Evolutionary conservation across 2,329 filamentous ascomycete species (phyloP).

Genomic region (Corinectria fuckeliana): DNA sequence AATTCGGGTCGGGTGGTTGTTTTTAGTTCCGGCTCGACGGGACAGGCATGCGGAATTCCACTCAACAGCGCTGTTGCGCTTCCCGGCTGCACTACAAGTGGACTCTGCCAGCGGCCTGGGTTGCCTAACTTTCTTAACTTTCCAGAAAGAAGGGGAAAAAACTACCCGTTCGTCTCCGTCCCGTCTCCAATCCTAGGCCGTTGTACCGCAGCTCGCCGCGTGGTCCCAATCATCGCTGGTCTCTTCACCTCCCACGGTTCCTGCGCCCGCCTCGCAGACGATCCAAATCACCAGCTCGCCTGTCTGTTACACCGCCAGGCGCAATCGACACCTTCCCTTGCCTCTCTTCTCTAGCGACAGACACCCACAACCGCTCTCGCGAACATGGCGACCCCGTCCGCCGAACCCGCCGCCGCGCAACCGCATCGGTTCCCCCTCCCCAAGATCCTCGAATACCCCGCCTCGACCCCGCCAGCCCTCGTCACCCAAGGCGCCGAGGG

Average conservation of each 20-base stretch:
- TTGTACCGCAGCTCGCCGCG: constrained; percentile 21
- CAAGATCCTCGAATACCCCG: constrained; percentile 67
- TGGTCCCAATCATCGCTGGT: constrained; percentile 30
- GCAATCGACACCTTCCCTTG: neutral
- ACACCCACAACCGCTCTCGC: neutral
- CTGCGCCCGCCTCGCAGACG: constrained; percentile 33
- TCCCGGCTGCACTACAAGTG: constrained; percentile 12
- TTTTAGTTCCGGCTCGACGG: neutral
- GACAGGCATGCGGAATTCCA: constrained; percentile 4
- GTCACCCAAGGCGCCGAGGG: constrained; percentile 96
- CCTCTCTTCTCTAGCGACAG: neutral
- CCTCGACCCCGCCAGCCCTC: constrained; percentile 67
- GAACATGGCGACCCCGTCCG: constrained; percentile 22
- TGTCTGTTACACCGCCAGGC: constrained; percentile 12
- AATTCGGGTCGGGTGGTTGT: neutral
- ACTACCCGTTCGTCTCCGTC: neutral
- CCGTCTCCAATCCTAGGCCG: constrained; percentile 23
- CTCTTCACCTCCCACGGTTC: constrained; percentile 32
- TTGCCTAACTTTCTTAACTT: too few species aligned
- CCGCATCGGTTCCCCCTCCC: constrained; percentile 60
- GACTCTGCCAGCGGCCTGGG: constrained; percentile 4
- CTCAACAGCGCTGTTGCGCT: neutral
- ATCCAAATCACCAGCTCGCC: constrained; percentile 24
- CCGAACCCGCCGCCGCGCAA: constrained; percentile 29
- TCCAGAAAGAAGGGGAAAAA: too few species aligned